Conservation (phyloP, 108 stramenopile genomes). For the Thalassiosira profunda region DNA sequence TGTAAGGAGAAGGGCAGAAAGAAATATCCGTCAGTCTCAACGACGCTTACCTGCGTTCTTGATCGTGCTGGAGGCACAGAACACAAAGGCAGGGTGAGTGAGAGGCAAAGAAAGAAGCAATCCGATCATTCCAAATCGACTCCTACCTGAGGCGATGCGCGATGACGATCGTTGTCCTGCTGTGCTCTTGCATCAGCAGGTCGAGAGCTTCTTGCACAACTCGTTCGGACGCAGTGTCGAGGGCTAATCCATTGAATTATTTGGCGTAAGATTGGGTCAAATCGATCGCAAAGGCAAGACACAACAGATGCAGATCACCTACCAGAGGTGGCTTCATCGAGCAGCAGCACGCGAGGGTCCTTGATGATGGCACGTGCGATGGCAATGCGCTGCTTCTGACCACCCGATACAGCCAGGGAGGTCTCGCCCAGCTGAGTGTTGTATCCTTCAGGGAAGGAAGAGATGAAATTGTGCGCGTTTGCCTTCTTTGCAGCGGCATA, state of each 20-base stretch:
- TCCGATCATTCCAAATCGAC: no score
- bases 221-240: constrained; percentile 86
- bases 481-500: constrained; percentile 86
- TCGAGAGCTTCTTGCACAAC: constrained; percentile 91
- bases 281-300: neutral
- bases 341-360: constrained; percentile 82
- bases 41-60: no score
- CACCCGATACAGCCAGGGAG: constrained; percentile 63
- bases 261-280: constrained; percentile 5
- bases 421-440: constrained; percentile 85
- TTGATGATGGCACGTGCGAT: constrained; percentile 93
- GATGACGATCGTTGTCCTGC: constrained; percentile 82
- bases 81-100: no score
- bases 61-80: no score
- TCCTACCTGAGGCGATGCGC: constrained; percentile 89
- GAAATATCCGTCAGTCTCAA: no score
- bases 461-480: constrained; percentile 93
- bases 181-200: constrained; percentile 62
- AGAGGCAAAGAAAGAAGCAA: no score
- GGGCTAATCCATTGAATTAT: constrained; percentile 21
- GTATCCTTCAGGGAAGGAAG: constrained; percentile 56
- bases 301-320: constrained; percentile 17
- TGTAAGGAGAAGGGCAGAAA: no score
- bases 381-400: constrained; percentile 57
- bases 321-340: constrained; percentile 95